Evolutionary conservation across 2,329 filamentous ascomycete genomes (phyloP).

Genomic region (Aspergillus tanneri): DNA sequence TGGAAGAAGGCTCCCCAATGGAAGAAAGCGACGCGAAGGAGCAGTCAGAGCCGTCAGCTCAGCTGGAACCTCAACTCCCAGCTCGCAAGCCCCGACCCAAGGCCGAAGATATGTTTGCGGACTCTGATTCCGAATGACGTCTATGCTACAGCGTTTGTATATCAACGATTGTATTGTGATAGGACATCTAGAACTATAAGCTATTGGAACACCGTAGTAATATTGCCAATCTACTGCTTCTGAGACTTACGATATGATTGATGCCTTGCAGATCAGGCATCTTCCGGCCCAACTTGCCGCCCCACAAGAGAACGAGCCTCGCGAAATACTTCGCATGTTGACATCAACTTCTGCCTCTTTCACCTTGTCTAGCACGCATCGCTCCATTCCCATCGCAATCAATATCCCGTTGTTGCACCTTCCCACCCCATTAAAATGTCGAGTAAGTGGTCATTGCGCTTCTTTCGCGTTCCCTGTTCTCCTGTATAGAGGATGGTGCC

Average conservation of each 20-base stretch:
- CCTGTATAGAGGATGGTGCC: constrained; percentile 8
- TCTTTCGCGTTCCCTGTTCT: neutral
- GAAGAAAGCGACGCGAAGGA: constrained; percentile 27
- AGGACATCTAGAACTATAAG: no score
- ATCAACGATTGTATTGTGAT: no score
- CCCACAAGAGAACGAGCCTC: constrained; percentile 17
- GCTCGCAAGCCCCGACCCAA: constrained; percentile 63
- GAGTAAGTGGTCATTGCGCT: constrained; percentile 26
- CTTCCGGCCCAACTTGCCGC: constrained; percentile 3
- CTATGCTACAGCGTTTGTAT: neutral
- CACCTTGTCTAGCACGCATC: constrained; percentile 6
- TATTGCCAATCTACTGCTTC: no score
- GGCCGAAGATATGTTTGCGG: constrained; percentile 85
- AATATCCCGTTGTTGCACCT: constrained; percentile 22
- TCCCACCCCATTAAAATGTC: constrained; percentile 34
- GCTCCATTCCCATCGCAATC: constrained; percentile 13
- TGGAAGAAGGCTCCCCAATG: constrained; percentile 45
- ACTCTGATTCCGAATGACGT: constrained; percentile 60
- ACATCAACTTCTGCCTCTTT: constrained; percentile 14
- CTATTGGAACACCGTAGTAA: no score
- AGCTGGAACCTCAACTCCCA: constrained; percentile 30
- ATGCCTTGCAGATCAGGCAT: constrained; percentile 7
- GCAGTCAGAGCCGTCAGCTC: constrained; percentile 25
- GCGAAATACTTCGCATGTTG: constrained; percentile 15
- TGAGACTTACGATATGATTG: no score